phyloP scores from a whole-genome alignment of 139 green algal genomes.

The Zygnema circumcarinatum region DNA sequence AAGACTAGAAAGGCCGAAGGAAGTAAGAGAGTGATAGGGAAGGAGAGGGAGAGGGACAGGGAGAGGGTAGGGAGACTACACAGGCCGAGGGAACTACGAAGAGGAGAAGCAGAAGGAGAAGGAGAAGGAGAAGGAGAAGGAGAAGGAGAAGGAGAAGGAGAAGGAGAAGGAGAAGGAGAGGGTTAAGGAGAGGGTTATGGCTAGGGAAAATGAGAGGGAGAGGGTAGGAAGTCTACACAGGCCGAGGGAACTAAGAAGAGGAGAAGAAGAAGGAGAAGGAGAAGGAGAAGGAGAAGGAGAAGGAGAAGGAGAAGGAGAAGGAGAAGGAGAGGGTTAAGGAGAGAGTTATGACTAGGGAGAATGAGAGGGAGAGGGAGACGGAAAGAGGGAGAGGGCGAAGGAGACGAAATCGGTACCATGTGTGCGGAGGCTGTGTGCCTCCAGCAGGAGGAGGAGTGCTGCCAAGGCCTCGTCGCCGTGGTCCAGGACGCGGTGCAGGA shows the following conservation, averaged over 20 bases:
- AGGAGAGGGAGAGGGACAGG: too few species aligned
- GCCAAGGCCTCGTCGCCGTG: conserved; percentile 60
- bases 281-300: background rate
- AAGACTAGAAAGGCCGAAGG: conserved; percentile 27
- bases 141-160: background rate
- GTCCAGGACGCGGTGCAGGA: conserved; percentile 56
- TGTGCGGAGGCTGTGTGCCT: conserved; percentile 48
- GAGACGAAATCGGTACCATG: conserved; percentile 23
- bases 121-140: background rate
- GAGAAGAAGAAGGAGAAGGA: background rate
- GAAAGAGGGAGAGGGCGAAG: conserved; percentile 10
- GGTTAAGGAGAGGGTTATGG: background rate
- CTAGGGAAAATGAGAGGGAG: background rate
- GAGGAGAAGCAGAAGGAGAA: background rate
- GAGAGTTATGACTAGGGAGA: conserved; percentile 16
- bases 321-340: background rate
- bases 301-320: background rate
- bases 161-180: background rate
- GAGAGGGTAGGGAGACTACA: too few species aligned
- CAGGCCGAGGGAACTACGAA: background rate
- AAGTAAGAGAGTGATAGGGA: too few species aligned
- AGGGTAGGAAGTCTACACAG: background rate
- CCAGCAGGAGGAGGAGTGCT: conserved; percentile 49
- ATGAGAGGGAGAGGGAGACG: background rate
- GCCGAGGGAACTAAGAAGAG: background rate